Evolutionary conservation across 257 asterid species (phyloP), one percentile per base, ranked within the genome.

Genomic region (Fraxinus pennsylvanica): DNA sequence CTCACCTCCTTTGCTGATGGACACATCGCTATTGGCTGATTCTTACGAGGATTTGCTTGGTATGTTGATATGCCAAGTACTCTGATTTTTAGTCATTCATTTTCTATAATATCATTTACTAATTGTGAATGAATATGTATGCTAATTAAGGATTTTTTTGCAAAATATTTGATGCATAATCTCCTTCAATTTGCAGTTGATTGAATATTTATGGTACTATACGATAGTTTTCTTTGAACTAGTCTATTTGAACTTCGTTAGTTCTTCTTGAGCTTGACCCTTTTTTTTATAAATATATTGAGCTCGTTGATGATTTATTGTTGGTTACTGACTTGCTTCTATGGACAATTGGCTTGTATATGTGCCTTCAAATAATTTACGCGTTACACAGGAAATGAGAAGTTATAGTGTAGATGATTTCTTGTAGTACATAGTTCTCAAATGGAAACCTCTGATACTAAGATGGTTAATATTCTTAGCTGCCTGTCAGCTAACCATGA

Each of bases 1-100:
- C 80, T 96, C 99, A 71, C 99, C 98, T 81, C 98, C 98, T 77
- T 86, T 96, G 78, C 85, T 96, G 41, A 93, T 91, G 94, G 98
- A 93, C 80, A 71, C 94, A 9, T 85, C 96, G 71, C 84, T 94
- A 66, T 79, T 90, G 73, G 91, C 86, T 7, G 99, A 96, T 86
- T 82, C 93, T 67, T 96, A 96, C 2, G 99, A 93, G 83, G 99
- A 96, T 86, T 88, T 96, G 85, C 98, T 96, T 75, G 99, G 99
- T 96, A 88, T 36, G 94, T 38, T 63, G 50, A 70, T 32, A 29
- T 68, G 38, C 43, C 72, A 61, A 66, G 68, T 27, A 72, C 35
- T 79, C 78, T 41, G 36, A 73, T 61, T 75, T 59, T 43, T 68
- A 35, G 15, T 74, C 74, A 76, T 68, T 33, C 54, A 32, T n/a